Percentiles rank a stretch among this genome's conserved stretches.
Evolutionary conservation across 306 rosid species (phyloP).

Genomic region (Hippophae tibetana): DNA sequence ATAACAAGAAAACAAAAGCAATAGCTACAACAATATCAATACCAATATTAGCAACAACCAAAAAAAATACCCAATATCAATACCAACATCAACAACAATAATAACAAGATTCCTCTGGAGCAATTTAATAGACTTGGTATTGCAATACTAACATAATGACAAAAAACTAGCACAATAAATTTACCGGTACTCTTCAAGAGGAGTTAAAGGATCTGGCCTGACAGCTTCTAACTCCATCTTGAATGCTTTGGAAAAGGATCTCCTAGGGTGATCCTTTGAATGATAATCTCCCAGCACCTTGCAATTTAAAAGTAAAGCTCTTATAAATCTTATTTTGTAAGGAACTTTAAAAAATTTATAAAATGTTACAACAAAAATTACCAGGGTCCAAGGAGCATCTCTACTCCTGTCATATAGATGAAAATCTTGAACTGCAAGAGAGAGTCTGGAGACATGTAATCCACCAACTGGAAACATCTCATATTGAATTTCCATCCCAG

Average conservation of each 20-base stretch:
- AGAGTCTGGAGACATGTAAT: constrained; percentile 55
- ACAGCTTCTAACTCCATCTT: constrained; percentile 90
- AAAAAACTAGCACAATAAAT: not conserved
- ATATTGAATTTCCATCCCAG: constrained; percentile 69
- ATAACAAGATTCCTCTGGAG: not conserved
- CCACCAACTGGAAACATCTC: constrained; percentile 71
- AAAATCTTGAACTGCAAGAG: constrained; percentile 70
- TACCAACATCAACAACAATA: no score
- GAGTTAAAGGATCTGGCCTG: constrained; percentile 87
- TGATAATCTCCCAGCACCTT: constrained; percentile 81
- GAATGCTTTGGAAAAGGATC: constrained; percentile 75
- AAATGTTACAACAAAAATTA: constrained; percentile 22
- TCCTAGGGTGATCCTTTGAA: constrained; percentile 78
- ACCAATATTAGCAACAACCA: no score
- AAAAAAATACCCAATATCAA: no score
- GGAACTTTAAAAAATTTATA: constrained; percentile 11
- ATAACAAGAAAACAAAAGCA: no score
- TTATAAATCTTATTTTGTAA: constrained; percentile 20
- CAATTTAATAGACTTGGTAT: not conserved
- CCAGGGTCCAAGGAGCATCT: constrained; percentile 94
- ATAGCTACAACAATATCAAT: no score
- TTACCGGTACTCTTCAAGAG: constrained; percentile 96
- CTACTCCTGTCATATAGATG: constrained; percentile 64
- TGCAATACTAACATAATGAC: not conserved
- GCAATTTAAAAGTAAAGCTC: constrained; percentile 19